Base-by-base conservation (phyloP, 164 flowering plant genomes). In the Kingdonia uniflora region DNA sequence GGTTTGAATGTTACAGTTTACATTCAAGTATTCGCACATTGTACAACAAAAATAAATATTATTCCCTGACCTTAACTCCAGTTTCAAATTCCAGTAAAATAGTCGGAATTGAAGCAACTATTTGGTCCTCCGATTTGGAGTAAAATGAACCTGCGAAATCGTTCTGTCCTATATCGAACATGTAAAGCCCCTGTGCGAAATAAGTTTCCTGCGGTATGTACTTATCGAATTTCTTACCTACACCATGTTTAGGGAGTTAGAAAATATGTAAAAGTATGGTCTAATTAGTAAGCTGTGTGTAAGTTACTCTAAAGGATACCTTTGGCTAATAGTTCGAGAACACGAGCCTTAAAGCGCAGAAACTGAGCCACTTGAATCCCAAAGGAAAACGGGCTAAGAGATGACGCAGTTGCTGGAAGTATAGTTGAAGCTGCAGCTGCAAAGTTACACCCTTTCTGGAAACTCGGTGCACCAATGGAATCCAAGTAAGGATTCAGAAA, bases 111-210 rank as follows among this genome's bases (percentile, higher is more conserved):
- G 76, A 68, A 39, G 90, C 96, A 51, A 91, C 52, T 29, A 91
- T 65, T 74, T 87, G 92, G 65, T 91, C 96, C 21, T 81, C 75
- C 13, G 90, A 46, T 57, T 83, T 80, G 53, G 87, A 81, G 38
- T 85, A 91, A 65, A 91, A 91, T 54, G 87, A 86, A 39, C 85
- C 90, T 25, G 85, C 92, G 19, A 91, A 75, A 68, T 91, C 98
- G 64, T 91, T 91, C 72, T 87, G 98, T 56, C 96, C 96, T 49
- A 91, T 83, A 60, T 91, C 98, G 42, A 91, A 87, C 86, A 76
- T 87, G 73, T 85, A 91, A 19, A 91, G 81, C 17, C 76, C 92
- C 66, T 73, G 80, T 24, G 21, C 44, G 52, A 91, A 91, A 53
- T 50, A 74, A 21, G 79, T 76, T 64, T 62, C 70, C 29, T 52